Evolutionary conservation across 768 basidiomycete species (phyloP).

Genomic region (Pisolithus orientalis): DNA sequence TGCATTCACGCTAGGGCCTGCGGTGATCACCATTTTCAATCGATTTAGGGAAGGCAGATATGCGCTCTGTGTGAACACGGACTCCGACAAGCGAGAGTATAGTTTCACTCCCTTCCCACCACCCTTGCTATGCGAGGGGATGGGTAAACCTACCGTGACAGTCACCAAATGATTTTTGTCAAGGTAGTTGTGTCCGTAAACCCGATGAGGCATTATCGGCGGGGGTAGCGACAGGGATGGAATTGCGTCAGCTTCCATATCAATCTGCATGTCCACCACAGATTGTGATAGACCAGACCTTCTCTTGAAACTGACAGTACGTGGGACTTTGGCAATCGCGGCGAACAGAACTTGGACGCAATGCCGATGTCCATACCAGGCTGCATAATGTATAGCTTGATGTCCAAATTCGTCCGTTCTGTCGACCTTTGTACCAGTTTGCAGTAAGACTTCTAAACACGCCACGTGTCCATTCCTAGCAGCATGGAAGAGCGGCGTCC

Average conservation of each 20-base stretch:
- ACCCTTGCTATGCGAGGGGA: slow-evolving; percentile 29
- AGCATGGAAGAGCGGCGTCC: slow-evolving; percentile 96
- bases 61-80: slow-evolving; percentile 59
- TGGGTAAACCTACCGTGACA: slow-evolving; percentile 64
- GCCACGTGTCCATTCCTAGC: slow-evolving; percentile 75
- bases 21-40: slow-evolving; percentile 93
- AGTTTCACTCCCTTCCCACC: slow-evolving; percentile 53
- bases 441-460: slow-evolving; percentile 73
- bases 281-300: slow-evolving; percentile 18
- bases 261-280: slow-evolving; percentile 31
- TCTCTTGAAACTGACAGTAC: slow-evolving; percentile 11
- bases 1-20: slow-evolving; percentile 73
- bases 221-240: slow-evolving; percentile 94
- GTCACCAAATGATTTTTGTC: slow-evolving; percentile 84
- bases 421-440: slow-evolving; percentile 72
- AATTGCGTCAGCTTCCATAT: slow-evolving; percentile 84
- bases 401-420: slow-evolving; percentile 80
- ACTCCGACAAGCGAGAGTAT: slow-evolving; percentile 67
- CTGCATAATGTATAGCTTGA: slow-evolving; percentile 86
- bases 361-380: slow-evolving; percentile 85
- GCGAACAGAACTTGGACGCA: slow-evolving; percentile 59
- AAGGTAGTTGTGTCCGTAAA: slow-evolving; percentile 95
- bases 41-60: slow-evolving; percentile 67
- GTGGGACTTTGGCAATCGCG: slow-evolving; percentile 20
- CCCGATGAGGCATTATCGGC: slow-evolving; percentile 95